Conservation (phyloP, 202 grass and related monocot species). For the Bolboschoenoplectus hybrid region DNA sequence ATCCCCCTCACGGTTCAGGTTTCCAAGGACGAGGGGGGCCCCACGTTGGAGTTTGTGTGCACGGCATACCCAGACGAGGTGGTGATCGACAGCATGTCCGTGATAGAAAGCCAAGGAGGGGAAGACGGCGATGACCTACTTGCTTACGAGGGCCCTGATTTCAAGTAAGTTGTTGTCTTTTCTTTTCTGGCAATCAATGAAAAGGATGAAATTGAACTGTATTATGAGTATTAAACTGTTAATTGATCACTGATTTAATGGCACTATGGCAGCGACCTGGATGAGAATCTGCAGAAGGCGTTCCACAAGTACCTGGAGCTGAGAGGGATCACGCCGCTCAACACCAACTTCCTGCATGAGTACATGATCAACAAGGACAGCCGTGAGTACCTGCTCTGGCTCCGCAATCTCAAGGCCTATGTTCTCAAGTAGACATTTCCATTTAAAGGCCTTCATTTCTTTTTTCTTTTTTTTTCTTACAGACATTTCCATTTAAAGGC, state of each 20-base stretch:
- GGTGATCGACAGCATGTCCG: constrained; percentile 71
- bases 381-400: constrained; percentile 82
- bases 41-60: constrained; percentile 67
- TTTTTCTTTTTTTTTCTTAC: background rate
- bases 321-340: constrained; percentile 69
- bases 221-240: too few relatives aligned
- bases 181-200: too few relatives aligned
- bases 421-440: constrained; percentile 47
- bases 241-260: too few relatives aligned
- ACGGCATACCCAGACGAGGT: constrained; percentile 85
- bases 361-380: constrained; percentile 99
- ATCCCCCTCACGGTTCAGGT: constrained; percentile 67
- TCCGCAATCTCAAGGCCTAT: constrained; percentile 79
- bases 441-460: background rate
- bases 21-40: constrained; percentile 53
- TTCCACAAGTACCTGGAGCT: constrained; percentile 94
- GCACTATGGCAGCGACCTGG: constrained; percentile 56
- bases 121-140: constrained; percentile 51
- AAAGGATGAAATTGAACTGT: too few relatives aligned
- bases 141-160: constrained; percentile 85
- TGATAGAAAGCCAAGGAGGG: constrained; percentile 40
- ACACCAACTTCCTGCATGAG: constrained; percentile 89
- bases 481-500: background rate
- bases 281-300: constrained; percentile 87
- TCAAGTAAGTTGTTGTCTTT: constrained; percentile 50